Evolutionary conservation across 2,329 filamentous ascomycete species (phyloP).

Genomic region (Dactylellina cionopaga): DNA sequence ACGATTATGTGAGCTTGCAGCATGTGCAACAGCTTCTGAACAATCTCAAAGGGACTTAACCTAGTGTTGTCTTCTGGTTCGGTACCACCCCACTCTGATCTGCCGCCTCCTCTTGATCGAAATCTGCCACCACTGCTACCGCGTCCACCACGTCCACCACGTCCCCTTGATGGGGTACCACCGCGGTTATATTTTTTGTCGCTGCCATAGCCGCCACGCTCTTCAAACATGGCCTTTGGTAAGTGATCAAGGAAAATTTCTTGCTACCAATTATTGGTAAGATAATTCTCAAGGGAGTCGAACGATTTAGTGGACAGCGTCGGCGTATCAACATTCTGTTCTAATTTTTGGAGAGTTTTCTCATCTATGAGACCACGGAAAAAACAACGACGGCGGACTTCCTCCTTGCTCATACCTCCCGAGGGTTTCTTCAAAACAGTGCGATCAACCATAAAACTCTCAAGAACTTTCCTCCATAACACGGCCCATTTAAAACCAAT

Average conservation of each 20-base stretch:
- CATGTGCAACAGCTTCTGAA: constrained; percentile 69
- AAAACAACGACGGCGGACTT: constrained; percentile 54
- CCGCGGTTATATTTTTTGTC: too few relatives aligned
- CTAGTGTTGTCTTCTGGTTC: constrained; percentile 57
- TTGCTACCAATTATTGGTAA: constrained; percentile 56
- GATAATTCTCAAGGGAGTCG: constrained; percentile 64
- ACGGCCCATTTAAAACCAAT: constrained; percentile 66
- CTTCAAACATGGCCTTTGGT: constrained; percentile 61
- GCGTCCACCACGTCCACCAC: too few relatives aligned
- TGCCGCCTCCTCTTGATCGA: too few relatives aligned
- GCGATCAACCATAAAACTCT: constrained; percentile 56
- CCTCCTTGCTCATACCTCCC: constrained; percentile 1
- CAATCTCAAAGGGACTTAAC: constrained; percentile 64
- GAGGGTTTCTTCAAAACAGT: not conserved
- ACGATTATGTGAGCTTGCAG: constrained; percentile 65
- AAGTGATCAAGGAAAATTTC: constrained; percentile 68
- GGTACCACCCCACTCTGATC: too few relatives aligned
- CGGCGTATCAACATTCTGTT: too few relatives aligned
- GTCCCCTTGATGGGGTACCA: too few relatives aligned
- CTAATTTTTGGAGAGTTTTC: too few relatives aligned
- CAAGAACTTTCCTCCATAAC: constrained; percentile 63
- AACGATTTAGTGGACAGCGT: too few relatives aligned
- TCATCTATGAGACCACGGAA: constrained; percentile 61
- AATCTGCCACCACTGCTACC: too few relatives aligned
- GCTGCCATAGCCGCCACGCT: constrained; percentile 62